Evolutionary conservation across 768 basidiomycete species (phyloP).

Genomic region (Dacryopinax primogenitus): DNA sequence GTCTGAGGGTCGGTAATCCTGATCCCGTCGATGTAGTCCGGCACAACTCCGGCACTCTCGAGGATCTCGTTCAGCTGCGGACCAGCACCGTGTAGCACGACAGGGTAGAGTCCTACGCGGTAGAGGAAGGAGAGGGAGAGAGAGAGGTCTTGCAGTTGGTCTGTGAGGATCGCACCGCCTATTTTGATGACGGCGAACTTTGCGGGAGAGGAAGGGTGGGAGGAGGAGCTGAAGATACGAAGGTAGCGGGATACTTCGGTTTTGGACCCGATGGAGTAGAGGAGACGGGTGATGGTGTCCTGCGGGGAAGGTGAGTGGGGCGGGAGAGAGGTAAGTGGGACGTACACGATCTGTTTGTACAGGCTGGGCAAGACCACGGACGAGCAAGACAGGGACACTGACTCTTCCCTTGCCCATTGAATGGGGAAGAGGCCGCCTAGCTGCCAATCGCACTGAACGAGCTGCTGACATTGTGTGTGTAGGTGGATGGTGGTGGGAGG

Average conservation of each 20-base stretch:
- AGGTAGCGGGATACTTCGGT: conserved; percentile 97
- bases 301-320: too few species aligned
- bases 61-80: conserved; percentile 92
- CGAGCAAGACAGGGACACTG: too few species aligned
- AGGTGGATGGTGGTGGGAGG: too few species aligned
- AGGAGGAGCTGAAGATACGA: conserved; percentile 92
- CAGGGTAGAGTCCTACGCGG: conserved; percentile 93
- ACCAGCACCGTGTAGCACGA: conserved; percentile 91
- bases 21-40: conserved; percentile 96
- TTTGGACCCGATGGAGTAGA: conserved; percentile 94
- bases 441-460: too few species aligned
- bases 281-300: conserved; percentile 93
- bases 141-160: conserved; percentile 84
- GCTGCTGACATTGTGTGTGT: too few species aligned
- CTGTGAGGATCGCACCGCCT: conserved; percentile 81
- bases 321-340: too few species aligned
- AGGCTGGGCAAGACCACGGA: too few species aligned
- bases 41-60: conserved; percentile 81
- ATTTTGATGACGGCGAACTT: conserved; percentile 98
- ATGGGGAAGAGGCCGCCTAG: too few species aligned
- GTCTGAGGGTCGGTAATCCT: conserved; percentile 95
- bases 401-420: too few species aligned
- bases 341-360: too few species aligned
- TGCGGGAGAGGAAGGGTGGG: conserved; percentile 75
- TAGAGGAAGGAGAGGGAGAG: conserved; percentile 93